Evolutionary conservation across 805 yeast genomes (phyloP), one percentile per base, ranked within the genome.

Genomic region (Tetrapisispora namnaoensis): DNA sequence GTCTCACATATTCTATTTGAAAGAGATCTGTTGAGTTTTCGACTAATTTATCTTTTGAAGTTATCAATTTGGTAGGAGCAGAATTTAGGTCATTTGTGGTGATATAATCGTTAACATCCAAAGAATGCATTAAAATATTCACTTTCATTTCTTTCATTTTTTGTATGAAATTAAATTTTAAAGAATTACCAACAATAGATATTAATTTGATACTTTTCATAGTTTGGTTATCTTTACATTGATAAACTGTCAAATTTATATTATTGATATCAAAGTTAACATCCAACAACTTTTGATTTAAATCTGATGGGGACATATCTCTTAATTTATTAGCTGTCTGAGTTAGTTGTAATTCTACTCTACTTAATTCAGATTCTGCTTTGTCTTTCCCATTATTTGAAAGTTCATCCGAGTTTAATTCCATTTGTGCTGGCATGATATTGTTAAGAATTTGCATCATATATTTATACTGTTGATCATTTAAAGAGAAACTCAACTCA

Each of bases 391-490:
- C 47, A 7, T 45, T 47, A 5, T 46, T 30, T 17, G 45, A 18
- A 13, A 49, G 51, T 14, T 53, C 58, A 13, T 28, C 22, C 14
- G 40, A 37, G 1, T 54, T 58, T 11, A 70, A 71, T 4, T 53
- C 51, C 32, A 50, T 36, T 7, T 37, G 56, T 13, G 54, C 34
- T 14, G 96, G 97, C 11, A 88, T 72, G 20, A 83, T 78, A 10
- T 72, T 76, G 45, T 83, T 84, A 34, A 91, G 69, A 41, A 91
- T 69, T 49, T 81, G 79, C 91, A 93, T 82, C 58, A 93, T 70
- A 1, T 88, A 79, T 63, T 88, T 86, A 68, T 95, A 95, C 62
- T 95, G 96, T 58, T 81, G 84, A 62, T 93, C 98, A 56, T 86
- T 86, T 59, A 93, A 63, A 30, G 85, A 76, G 4, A 93, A 80